phyloP scores from a whole-genome alignment of 1,284 basidiomycete species.

The Ganoderma leucocontextum region DNA sequence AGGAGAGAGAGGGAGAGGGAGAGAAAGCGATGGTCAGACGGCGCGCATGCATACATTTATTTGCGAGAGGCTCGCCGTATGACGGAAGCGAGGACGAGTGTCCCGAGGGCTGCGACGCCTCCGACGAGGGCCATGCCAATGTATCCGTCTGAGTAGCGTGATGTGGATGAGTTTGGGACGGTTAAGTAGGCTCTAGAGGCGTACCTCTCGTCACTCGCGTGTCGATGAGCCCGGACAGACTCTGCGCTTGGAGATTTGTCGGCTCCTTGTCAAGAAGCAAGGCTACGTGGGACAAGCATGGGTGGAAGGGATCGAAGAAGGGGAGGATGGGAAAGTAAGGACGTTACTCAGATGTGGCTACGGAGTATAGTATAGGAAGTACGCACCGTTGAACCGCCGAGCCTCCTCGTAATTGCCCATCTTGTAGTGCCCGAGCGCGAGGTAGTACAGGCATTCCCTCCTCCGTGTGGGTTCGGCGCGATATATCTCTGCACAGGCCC shows the following conservation, averaged over 20 bases:
- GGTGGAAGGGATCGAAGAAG: neutral
- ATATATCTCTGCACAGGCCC: constrained; percentile 80
- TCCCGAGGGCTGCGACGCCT: constrained; percentile 88
- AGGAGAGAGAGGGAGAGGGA: neutral
- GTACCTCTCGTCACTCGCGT: constrained; percentile 86
- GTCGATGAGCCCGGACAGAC: constrained; percentile 87
- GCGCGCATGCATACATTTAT: constrained; percentile 49
- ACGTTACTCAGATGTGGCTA: neutral
- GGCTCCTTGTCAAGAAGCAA: constrained; percentile 94
- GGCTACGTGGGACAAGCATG: constrained; percentile 53
- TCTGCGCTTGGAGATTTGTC: constrained; percentile 92
- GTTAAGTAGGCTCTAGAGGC: constrained; percentile 32
- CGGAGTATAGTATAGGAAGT: neutral
- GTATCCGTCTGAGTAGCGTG: constrained; percentile 74
- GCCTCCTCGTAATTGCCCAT: constrained; percentile 96
- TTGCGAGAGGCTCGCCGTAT: constrained; percentile 86
- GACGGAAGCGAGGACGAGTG: constrained; percentile 83
- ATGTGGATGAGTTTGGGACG: neutral
- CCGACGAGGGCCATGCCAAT: constrained; percentile 95
- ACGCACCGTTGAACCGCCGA: constrained; percentile 90
- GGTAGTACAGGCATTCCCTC: constrained; percentile 97
- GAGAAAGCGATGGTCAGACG: constrained; percentile 18
- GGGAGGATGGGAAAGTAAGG: neutral
- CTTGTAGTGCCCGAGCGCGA: constrained; percentile 97
- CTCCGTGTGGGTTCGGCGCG: constrained; percentile 87